These are phyloP conservation scores for Pyrrhoderma noxium DNA, from an alignment of 1,284 basidiomycete species.

Conservation along the genomic window DNA sequence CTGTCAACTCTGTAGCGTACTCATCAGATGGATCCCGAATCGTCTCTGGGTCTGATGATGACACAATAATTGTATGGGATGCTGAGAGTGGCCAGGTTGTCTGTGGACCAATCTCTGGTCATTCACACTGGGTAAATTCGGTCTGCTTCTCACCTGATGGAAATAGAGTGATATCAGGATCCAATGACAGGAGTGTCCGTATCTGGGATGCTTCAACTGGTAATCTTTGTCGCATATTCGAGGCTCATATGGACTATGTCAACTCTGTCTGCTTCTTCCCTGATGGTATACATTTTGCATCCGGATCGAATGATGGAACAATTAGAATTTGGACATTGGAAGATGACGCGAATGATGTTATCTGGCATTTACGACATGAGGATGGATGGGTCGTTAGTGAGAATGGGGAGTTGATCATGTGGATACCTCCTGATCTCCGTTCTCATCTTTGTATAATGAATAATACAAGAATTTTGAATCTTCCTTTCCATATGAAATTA, in stretches of 20 bases:
- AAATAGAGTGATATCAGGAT: slow-evolving; percentile 1
- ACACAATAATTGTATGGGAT: background rate
- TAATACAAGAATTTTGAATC: too few relatives aligned
- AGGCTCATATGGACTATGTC: background rate
- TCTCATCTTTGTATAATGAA: too few relatives aligned
- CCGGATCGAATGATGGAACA: too few relatives aligned
- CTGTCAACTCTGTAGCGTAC: slow-evolving; percentile 1
- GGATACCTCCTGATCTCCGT: too few relatives aligned
- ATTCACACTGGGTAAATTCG: background rate
- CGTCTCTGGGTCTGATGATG: background rate
- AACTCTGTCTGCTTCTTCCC: too few relatives aligned
- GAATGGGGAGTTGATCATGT: background rate
- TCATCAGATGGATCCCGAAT: background rate
- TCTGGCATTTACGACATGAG: background rate
- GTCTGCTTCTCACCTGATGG: slow-evolving; percentile 13
- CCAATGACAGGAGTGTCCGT: background rate
- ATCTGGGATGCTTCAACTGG: slow-evolving; percentile 2
- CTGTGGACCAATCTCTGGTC: background rate
- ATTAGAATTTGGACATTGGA: too few relatives aligned
- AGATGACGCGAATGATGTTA: too few relatives aligned
- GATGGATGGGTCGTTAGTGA: slow-evolving; percentile 1
- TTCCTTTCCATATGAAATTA: too few relatives aligned
- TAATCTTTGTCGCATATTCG: background rate
- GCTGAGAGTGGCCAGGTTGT: background rate
- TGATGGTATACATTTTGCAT: too few relatives aligned